These are phyloP conservation scores for Xylaria sp. DNA, from an alignment of 2,329 filamentous ascomycete species.

Conservation along the genomic window DNA sequence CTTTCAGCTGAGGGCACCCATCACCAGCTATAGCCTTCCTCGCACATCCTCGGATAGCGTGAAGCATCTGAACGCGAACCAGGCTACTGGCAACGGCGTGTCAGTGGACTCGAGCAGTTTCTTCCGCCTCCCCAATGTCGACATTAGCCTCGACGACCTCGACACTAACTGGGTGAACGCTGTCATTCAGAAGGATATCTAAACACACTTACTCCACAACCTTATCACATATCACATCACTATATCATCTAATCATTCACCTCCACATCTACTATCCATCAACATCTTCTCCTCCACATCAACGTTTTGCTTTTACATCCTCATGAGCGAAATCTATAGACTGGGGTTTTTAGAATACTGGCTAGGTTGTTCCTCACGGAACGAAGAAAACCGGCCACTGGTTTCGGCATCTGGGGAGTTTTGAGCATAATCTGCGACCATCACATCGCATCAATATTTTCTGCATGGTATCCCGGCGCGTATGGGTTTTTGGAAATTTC, in stretches of 20 bases:
- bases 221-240: not conserved
- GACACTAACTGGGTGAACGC: constrained; percentile 65
- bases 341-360: constrained; percentile 16
- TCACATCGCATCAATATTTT: constrained; percentile 20
- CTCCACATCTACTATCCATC: not conserved
- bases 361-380: constrained; percentile 34
- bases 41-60: constrained; percentile 43
- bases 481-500: constrained; percentile 7
- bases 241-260: not conserved
- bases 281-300: not conserved
- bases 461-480: constrained; percentile 22
- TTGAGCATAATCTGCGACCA: constrained; percentile 24
- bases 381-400: constrained; percentile 19
- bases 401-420: constrained; percentile 18
- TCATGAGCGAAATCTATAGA: constrained; percentile 22
- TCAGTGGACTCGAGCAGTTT: constrained; percentile 42
- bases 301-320: constrained; percentile 15
- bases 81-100: constrained; percentile 39
- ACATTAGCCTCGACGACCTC: constrained; percentile 51
- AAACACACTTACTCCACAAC: not conserved
- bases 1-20: constrained; percentile 39
- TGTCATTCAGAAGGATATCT: constrained; percentile 51
- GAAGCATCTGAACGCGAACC: constrained; percentile 42
- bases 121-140: constrained; percentile 46
- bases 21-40: constrained; percentile 62